Percentiles rank a stretch among this genome's conserved stretches.
phyloP scores from a whole-genome alignment of 176 grass and related monocot species.

The Phoenix roebelenii region DNA sequence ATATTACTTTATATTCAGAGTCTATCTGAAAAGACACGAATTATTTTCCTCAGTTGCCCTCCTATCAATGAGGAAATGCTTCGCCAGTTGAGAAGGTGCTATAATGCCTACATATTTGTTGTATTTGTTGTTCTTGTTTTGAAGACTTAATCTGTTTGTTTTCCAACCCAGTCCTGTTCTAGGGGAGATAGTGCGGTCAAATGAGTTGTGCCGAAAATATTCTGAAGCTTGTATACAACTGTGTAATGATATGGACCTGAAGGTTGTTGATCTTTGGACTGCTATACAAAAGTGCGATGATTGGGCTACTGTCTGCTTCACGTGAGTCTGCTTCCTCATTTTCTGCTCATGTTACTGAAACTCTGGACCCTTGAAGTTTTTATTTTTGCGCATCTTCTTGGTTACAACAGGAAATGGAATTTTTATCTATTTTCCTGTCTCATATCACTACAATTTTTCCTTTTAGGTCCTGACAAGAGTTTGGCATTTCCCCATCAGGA shows the following conservation, averaged over 20 bases:
- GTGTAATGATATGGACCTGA: slow-evolving; percentile 23
- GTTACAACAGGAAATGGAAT: no score
- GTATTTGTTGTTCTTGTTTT: slow-evolving; percentile 1
- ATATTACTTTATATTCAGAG: slow-evolving; percentile 11
- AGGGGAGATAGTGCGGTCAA: slow-evolving; percentile 3
- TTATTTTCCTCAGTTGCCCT: slow-evolving; percentile 27
- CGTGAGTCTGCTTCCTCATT: slow-evolving; percentile 8
- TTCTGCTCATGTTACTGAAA: no score
- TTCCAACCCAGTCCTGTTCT: neutral
- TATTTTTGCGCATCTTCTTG: no score
- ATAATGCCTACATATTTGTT: neutral
- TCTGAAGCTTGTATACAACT: slow-evolving; percentile 30
- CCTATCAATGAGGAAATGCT: slow-evolving; percentile 16
- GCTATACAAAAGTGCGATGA: slow-evolving; percentile 23
- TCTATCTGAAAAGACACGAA: slow-evolving; percentile 19
- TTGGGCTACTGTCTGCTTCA: slow-evolving; percentile 22
- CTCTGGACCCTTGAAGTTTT: no score
- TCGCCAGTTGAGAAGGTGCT: neutral
- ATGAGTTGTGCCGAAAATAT: slow-evolving; percentile 16
- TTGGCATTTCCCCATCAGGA: no score
- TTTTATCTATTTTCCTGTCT: no score
- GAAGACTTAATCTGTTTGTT: neutral
- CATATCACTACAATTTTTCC: no score
- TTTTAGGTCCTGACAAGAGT: no score
- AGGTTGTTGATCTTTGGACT: slow-evolving; percentile 23